Percentiles rank a stretch among this genome's conserved stretches.
Conservation (phyloP, 1,284 basidiomycete genomes). For the Coniferiporia weirii region DNA sequence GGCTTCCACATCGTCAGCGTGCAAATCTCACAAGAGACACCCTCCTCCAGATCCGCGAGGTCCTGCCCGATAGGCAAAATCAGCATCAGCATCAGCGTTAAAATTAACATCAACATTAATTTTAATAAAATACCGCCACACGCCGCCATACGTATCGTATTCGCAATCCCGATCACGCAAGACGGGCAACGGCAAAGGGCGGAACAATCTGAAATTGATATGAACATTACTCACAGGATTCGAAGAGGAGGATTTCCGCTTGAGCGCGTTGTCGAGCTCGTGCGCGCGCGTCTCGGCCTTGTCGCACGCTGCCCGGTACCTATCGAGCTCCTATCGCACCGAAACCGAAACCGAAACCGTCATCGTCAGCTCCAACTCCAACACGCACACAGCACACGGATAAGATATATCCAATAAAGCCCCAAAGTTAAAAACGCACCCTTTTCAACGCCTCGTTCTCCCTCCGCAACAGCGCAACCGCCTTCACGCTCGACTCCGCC, state of each 20-base stretch:
- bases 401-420: background rate
- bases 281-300: background rate
- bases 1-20: constrained; percentile 11
- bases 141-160: too few relatives aligned
- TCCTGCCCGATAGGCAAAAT: background rate
- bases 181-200: background rate
- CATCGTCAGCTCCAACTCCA: too few relatives aligned
- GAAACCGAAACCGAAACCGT: too few relatives aligned
- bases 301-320: background rate
- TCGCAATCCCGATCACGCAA: too few relatives aligned
- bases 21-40: constrained; percentile 10
- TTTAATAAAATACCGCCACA: too few relatives aligned
- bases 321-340: too few relatives aligned
- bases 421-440: background rate
- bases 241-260: background rate
- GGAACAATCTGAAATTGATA: background rate
- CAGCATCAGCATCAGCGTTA: background rate
- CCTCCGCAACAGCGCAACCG: background rate
- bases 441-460: constrained; percentile 8
- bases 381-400: background rate
- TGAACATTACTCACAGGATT: background rate
- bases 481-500: background rate
- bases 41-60: constrained; percentile 5
- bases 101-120: background rate
- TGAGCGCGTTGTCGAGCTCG: background rate